Conservation (phyloP, 2,329 filamentous ascomycete genomes). For the Botrytis byssoidea region DNA sequence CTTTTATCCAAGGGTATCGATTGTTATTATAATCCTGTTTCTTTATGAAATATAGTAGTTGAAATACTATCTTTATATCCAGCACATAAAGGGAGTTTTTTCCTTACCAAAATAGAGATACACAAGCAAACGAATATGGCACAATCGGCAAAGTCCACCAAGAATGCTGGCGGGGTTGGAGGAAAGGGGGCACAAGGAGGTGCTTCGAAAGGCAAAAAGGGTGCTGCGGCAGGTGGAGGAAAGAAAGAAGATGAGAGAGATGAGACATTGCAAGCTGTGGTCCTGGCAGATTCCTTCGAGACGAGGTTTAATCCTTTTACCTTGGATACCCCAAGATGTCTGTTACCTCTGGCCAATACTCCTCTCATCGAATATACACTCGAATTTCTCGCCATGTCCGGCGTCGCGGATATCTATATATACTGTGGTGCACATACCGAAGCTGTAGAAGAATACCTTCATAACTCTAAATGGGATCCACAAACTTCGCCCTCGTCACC, state of each 20-base stretch:
- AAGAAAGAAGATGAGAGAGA: slow-evolving; percentile 40
- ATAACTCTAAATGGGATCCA: slow-evolving; percentile 71
- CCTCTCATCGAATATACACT: slow-evolving; percentile 97
- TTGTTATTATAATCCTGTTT: not conserved
- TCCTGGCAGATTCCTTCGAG: slow-evolving; percentile 93
- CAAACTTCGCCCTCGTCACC: slow-evolving; percentile 66
- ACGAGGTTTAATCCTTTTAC: slow-evolving; percentile 88
- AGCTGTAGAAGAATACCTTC: slow-evolving; percentile 82
- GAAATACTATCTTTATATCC: not conserved
- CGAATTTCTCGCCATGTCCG: slow-evolving; percentile 91
- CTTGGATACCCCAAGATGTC: slow-evolving; percentile 83
- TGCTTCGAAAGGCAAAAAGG: slow-evolving; percentile 33
- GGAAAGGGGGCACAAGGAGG: slow-evolving; percentile 15
- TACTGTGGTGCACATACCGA: slow-evolving; percentile 88
- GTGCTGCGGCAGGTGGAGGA: slow-evolving; percentile 34
- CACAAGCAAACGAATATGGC: slow-evolving; percentile 25
- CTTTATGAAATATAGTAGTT: not conserved
- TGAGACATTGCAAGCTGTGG: slow-evolving; percentile 41
- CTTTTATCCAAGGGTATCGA: not conserved
- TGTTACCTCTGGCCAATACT: slow-evolving; percentile 88
- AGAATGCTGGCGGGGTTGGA: slow-evolving; percentile 28
- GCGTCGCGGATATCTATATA: slow-evolving; percentile 90
- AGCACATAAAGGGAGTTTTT: not conserved
- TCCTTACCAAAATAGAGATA: not conserved
- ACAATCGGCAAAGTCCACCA: slow-evolving; percentile 27